These are phyloP conservation scores for Pseudogymnoascus sp. DNA, from an alignment of 2,329 filamentous ascomycete genomes.

Conservation along the genomic window DNA sequence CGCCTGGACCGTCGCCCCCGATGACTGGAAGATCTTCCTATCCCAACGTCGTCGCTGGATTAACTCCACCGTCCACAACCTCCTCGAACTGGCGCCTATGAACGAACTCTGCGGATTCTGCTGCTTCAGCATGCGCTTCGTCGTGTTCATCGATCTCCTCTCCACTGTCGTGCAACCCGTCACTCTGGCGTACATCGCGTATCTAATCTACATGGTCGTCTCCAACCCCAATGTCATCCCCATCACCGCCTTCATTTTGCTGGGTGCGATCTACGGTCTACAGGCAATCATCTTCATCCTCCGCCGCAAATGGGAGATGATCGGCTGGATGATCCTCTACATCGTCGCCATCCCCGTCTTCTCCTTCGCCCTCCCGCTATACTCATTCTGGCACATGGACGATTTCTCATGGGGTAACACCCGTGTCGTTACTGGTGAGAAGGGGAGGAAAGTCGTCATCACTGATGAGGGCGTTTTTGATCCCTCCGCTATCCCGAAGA, in stretches of 20 bases:
- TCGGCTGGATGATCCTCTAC: conserved; percentile 99
- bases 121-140: conserved; percentile 95
- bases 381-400: conserved; percentile 99
- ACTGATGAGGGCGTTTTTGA: conserved; percentile 98
- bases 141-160: conserved; percentile 89
- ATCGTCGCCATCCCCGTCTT: conserved; percentile 92
- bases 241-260: conserved; percentile 78
- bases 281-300: conserved; percentile 95
- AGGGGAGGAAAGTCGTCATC: conserved; percentile 85
- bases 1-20: conserved; percentile 87
- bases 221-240: conserved; percentile 61
- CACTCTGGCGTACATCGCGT: conserved; percentile 78
- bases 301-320: conserved; percentile 95
- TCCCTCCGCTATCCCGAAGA: conserved; percentile 83
- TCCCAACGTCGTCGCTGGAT: conserved; percentile 99
- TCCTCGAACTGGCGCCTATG: conserved; percentile 82
- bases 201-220: conserved; percentile 72
- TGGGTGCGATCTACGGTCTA: conserved; percentile 88
- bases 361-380: conserved; percentile 82
- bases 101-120: conserved; percentile 98
- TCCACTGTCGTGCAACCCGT: conserved; percentile 89
- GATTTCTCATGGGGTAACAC: conserved; percentile 99
- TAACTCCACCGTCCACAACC: conserved; percentile 96
- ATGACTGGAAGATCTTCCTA: conserved; percentile 86
- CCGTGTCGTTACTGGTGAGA: conserved; percentile 91